Conservation (phyloP, 495 filamentous ascomycete genomes). For the Annulohypoxylon maeteangense region DNA sequence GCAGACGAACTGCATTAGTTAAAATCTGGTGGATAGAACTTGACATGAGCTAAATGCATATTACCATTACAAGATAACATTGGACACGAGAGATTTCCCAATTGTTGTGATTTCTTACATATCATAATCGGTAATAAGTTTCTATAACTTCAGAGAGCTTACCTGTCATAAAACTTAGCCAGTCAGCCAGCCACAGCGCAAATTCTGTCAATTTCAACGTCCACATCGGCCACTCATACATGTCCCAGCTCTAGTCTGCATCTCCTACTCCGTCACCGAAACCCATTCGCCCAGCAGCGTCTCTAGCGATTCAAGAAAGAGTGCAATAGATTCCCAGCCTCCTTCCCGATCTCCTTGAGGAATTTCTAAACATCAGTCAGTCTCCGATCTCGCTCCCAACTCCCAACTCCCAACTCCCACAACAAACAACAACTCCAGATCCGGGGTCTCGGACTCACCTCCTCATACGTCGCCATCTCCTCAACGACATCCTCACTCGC, state of each 20-base stretch:
- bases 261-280: too few species aligned
- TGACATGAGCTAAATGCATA: slow-evolving; percentile 3
- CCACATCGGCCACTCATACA: neutral
- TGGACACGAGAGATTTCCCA: neutral
- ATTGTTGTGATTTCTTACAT: neutral
- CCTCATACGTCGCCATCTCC: slow-evolving; percentile 44
- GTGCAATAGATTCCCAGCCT: slow-evolving; percentile 40
- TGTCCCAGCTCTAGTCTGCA: too few species aligned
- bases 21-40: neutral
- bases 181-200: too few species aligned
- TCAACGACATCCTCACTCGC: slow-evolving; percentile 42
- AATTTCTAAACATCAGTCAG: slow-evolving; percentile 48
- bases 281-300: neutral
- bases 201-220: neutral
- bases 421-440: neutral
- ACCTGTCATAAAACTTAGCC: too few species aligned
- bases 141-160: too few species aligned
- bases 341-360: slow-evolving; percentile 43
- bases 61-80: neutral
- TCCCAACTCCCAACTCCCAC: slow-evolving; percentile 25
- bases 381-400: slow-evolving; percentile 22
- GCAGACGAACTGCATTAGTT: neutral
- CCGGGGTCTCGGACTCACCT: slow-evolving; percentile 23
- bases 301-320: slow-evolving; percentile 34
- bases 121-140: too few species aligned